phyloP scores from a whole-genome alignment of 1,139 yeast species.

The Kluyveromyces sp. region DNA sequence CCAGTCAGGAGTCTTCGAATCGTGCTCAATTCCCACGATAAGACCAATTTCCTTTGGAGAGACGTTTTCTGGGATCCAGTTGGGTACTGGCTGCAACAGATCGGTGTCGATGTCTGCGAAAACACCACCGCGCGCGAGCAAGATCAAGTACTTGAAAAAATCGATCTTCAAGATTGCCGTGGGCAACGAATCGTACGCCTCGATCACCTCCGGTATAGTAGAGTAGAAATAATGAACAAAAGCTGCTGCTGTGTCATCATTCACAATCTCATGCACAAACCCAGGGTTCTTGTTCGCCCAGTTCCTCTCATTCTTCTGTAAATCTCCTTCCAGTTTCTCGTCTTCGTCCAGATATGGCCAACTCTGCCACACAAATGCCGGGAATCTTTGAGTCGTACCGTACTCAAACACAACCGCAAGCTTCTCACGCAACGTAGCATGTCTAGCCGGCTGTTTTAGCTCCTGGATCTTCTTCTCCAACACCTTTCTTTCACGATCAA shows the following conservation, averaged over 20 bases:
- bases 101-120: slow-evolving; percentile 69
- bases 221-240: slow-evolving; percentile 45
- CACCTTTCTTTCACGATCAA: slow-evolving; percentile 45
- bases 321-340: slow-evolving; percentile 50
- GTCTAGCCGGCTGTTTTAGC: slow-evolving; percentile 54
- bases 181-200: slow-evolving; percentile 57
- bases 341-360: slow-evolving; percentile 71
- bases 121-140: slow-evolving; percentile 71
- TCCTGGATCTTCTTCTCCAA: slow-evolving; percentile 51
- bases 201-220: slow-evolving; percentile 54
- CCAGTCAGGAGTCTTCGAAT: slow-evolving; percentile 65
- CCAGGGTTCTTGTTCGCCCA: slow-evolving; percentile 55
- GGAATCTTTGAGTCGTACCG: slow-evolving; percentile 58
- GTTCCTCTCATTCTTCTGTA: slow-evolving; percentile 57
- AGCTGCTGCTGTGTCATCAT: slow-evolving; percentile 52
- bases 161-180: slow-evolving; percentile 63
- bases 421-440: slow-evolving; percentile 57
- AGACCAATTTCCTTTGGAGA: slow-evolving; percentile 51
- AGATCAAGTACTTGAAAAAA: slow-evolving; percentile 61
- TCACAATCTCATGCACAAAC: slow-evolving; percentile 52
- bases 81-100: slow-evolving; percentile 43
- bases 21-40: slow-evolving; percentile 66
- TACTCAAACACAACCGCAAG: slow-evolving; percentile 60
- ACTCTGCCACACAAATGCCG: slow-evolving; percentile 75
- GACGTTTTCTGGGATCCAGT: slow-evolving; percentile 45